Conservation (phyloP, 1,284 basidiomycete genomes). For the Melampsora larici-populina region DNA sequence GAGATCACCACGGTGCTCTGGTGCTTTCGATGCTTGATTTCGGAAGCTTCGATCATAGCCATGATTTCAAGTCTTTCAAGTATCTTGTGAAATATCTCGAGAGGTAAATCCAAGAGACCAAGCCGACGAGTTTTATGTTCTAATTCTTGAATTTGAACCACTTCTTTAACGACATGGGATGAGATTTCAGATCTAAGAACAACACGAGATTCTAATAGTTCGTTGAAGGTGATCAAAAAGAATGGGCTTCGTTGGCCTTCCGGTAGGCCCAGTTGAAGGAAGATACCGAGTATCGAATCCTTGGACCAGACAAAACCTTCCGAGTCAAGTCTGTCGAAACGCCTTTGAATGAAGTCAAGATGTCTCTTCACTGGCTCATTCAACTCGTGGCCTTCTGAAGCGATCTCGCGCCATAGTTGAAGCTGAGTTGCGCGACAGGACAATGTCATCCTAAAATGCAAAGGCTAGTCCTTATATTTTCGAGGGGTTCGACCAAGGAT, state of each 20-base stretch:
- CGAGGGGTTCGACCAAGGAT: not conserved
- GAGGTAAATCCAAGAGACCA: not conserved
- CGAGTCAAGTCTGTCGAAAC: no score
- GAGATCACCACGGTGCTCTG: no score
- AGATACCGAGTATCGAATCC: not conserved
- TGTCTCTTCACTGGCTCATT: not conserved
- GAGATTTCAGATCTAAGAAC: not conserved
- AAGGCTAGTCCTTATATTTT: not conserved
- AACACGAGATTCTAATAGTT: not conserved
- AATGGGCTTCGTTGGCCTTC: not conserved
- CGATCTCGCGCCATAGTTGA: not conserved
- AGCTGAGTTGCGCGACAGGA: not conserved
- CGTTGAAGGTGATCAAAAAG: not conserved
- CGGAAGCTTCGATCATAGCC: not conserved
- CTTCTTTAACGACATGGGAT: not conserved
- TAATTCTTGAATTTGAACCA: not conserved
- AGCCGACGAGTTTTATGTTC: not conserved
- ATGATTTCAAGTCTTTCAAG: not conserved
- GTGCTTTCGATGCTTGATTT: no score
- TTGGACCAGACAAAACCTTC: not conserved
- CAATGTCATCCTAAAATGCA: not conserved
- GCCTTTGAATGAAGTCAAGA: not conserved
- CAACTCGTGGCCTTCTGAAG: not conserved
- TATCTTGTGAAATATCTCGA: not conserved
- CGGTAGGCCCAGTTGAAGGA: not conserved